These are phyloP conservation scores for Triticum turgidum DNA, from an alignment of 176 grass and related monocot genomes.

Conservation along the genomic window DNA sequence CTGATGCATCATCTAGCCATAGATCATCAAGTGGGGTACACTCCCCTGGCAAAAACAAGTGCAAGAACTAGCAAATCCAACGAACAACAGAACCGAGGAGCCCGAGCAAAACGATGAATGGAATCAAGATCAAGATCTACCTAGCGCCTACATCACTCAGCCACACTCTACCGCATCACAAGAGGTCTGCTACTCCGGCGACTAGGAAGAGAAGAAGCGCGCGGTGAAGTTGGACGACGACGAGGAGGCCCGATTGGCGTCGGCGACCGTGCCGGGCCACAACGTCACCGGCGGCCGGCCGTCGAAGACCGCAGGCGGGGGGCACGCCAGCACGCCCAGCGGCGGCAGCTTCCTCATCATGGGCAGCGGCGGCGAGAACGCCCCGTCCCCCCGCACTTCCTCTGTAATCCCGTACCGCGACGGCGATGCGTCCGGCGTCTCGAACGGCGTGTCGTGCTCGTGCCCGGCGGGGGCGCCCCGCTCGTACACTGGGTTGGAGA, in stretches of 20 bases:
- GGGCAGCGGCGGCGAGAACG: conserved; percentile 31
- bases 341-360: conserved; percentile 46
- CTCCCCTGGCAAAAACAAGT: no score
- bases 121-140: neutral
- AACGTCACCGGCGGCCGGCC: conserved; percentile 12
- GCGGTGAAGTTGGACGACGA: conserved; percentile 40
- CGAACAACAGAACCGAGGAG: neutral
- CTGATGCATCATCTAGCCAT: neutral
- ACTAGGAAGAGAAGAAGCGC: conserved; percentile 36
- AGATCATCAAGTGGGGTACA: no score
- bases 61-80: neutral
- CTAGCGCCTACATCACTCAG: neutral
- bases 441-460: conserved; percentile 24
- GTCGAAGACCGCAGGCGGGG: neutral
- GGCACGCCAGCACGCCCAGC: conserved; percentile 31
- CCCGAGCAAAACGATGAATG: conserved; percentile 18
- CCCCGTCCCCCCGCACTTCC: neutral
- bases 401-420: conserved; percentile 36
- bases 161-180: neutral
- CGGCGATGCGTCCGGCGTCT: conserved; percentile 30
- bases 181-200: neutral
- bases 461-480: neutral
- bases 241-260: conserved; percentile 39
- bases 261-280: conserved; percentile 18
- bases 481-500: conserved; percentile 64